These are phyloP conservation scores for Irpex sp. DNA, from an alignment of 1,284 basidiomycete species.

Conservation along the genomic window DNA sequence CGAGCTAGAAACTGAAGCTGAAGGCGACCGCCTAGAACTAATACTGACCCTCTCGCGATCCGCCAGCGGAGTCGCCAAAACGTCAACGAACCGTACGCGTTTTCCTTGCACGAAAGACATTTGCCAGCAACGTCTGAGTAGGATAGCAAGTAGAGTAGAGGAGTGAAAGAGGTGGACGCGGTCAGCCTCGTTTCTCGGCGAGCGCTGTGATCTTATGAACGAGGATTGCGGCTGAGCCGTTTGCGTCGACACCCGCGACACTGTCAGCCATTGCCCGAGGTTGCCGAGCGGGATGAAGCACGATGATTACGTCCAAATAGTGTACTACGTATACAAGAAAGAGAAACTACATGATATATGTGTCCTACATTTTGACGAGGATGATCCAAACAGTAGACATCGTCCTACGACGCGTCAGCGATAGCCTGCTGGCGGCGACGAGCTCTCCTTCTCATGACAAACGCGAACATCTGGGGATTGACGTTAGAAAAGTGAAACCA, in stretches of 20 bases:
- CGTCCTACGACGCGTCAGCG: background rate
- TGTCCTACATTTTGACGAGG: background rate
- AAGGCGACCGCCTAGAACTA: background rate
- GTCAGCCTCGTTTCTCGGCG: background rate
- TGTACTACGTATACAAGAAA: background rate
- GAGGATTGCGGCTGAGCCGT: background rate
- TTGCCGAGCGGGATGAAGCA: no score
- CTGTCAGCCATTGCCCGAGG: background rate
- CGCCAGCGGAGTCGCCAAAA: constrained; percentile 23
- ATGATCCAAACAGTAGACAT: background rate
- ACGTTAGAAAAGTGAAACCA: background rate
- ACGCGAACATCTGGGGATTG: background rate
- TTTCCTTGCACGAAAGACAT: background rate
- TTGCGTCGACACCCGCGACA: background rate
- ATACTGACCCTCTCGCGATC: constrained; percentile 27
- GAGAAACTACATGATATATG: background rate
- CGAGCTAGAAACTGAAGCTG: background rate
- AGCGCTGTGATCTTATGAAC: background rate
- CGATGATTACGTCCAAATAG: background rate
- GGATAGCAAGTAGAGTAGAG: background rate
- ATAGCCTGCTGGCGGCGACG: background rate
- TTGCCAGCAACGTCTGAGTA: background rate
- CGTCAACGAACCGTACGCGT: constrained; percentile 25
- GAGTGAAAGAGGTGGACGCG: background rate
- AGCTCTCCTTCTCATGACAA: background rate